Base-by-base conservation (phyloP, 163 green algal species). In the Coccomyxa subellipsoidea region DNA sequence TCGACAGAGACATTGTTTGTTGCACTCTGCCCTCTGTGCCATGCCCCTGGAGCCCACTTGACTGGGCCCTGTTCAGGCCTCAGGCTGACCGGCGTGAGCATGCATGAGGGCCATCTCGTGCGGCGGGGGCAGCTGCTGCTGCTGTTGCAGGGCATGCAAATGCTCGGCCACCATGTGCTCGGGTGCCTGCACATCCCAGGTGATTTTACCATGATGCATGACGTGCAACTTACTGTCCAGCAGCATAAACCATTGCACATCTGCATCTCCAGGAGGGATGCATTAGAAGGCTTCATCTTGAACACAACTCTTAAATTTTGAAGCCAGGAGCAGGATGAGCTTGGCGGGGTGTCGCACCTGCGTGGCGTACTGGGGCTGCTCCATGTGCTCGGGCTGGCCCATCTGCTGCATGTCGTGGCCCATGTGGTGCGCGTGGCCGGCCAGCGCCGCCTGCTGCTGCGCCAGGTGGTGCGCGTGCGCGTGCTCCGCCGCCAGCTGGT, bases 41-140 rank as follows among this genome's bases (percentile, higher is more conserved):
- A n/a, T n/a, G n/a, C n/a, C n/a, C n/a, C n/a, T n/a, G n/a, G n/a
- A n/a, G n/a, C n/a, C n/a, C n/a, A n/a, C n/a, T n/a, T 59, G 47
- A 59, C 21, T 6, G 47, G 21, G 47, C 4, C 66, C 66, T 75
- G n/a, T 12, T 34, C 31, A 75, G 18, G n/a, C 18, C 66, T 75
- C n/a, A 75, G 66, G 66, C 66, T 38, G 31, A 9, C 31, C 31
- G 18, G 66, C 66, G 27, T 75, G 66, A 23, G n/a, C 66, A 75
- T 80, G 76, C 76, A 69, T 47, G 38, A 70, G 36, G 15, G 21
- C 36, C 36, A 32, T n/a, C 32, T 35, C 73, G 8, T 59, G 38
- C 76, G 32, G 38, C 76, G 69, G 76, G 38, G 54, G 25, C 76
- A 59, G 15, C 76, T 80, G 76, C 76, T 66, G 23, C 73, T 66